Conservation (phyloP, 805 yeast genomes). For the Kuraishia piskuri region DNA sequence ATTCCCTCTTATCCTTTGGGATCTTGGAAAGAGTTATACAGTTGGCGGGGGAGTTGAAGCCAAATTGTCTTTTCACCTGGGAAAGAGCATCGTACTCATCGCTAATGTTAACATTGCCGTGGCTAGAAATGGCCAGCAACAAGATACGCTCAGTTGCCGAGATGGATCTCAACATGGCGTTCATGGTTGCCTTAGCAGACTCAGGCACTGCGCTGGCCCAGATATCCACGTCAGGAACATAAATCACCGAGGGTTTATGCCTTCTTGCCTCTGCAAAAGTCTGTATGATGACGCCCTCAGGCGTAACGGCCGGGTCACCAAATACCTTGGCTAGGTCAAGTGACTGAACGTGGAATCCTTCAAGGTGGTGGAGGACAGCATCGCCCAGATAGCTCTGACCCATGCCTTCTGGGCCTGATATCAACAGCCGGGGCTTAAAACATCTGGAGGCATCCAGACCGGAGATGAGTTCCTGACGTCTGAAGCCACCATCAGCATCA, state of each 20-base stretch:
- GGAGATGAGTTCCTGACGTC: conserved; percentile 51
- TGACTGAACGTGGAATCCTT: conserved; percentile 84
- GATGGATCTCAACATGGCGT: conserved; percentile 59
- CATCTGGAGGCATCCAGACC: conserved; percentile 40
- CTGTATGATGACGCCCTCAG: conserved; percentile 80
- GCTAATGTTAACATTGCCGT: conserved; percentile 11
- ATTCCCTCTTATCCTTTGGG: conserved; percentile 32
- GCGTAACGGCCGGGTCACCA: conserved; percentile 71
- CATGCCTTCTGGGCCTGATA: conserved; percentile 67
- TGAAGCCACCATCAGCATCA: conserved; percentile 58
- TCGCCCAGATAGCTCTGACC: conserved; percentile 84
- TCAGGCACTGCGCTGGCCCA: conserved; percentile 65
- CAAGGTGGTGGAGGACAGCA: conserved; percentile 74
- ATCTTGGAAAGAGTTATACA: conserved; percentile 36
- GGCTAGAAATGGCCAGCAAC: conserved; percentile 45
- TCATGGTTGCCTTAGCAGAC: conserved; percentile 63
- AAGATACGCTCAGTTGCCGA: conserved; percentile 67
- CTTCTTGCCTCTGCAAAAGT: conserved; percentile 80
- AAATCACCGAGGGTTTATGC: conserved; percentile 81
- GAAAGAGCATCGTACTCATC: conserved; percentile 27
- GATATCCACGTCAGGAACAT: conserved; percentile 72
- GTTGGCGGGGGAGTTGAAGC: conserved; percentile 38
- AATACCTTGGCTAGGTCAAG: conserved; percentile 72
- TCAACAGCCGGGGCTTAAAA: conserved; percentile 72
- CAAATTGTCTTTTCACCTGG: conserved; percentile 50